Percentiles rank a stretch among this genome's conserved stretches.
Conservation (phyloP, 2,329 filamentous ascomycete genomes). For the Diaporthe aspalathi region DNA sequence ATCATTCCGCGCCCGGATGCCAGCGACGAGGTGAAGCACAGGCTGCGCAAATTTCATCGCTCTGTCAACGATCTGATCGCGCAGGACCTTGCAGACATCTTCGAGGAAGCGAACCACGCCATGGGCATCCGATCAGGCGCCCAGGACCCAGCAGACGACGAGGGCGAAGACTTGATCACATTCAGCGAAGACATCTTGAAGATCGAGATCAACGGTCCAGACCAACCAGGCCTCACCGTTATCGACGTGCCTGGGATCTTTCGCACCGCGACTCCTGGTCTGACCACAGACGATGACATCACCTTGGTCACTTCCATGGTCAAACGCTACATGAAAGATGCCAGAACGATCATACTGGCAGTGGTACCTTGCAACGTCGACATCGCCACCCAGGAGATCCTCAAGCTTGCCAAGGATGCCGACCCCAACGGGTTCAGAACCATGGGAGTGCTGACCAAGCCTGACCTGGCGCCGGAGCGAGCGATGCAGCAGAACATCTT, state of each 20-base stretch:
- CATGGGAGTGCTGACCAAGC: constrained; percentile 67
- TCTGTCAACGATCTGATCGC: constrained; percentile 51
- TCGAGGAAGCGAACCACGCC: constrained; percentile 55
- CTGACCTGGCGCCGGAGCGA: constrained; percentile 63
- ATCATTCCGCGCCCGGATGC: constrained; percentile 53
- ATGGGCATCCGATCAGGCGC: constrained; percentile 56
- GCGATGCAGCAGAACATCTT: constrained; percentile 52
- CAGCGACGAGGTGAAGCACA: constrained; percentile 40
- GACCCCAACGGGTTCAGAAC: constrained; percentile 57
- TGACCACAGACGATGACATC: constrained; percentile 59
- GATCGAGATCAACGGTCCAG: constrained; percentile 58
- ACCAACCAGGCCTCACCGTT: constrained; percentile 60
- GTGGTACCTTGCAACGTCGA: constrained; percentile 55
- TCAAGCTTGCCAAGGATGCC: constrained; percentile 51
- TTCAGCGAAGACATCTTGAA: constrained; percentile 61
- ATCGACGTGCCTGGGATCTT: constrained; percentile 69
- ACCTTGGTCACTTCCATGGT: constrained; percentile 60
- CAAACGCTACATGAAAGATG: constrained; percentile 56
- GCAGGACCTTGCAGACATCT: constrained; percentile 51
- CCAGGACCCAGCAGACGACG: constrained; percentile 22
- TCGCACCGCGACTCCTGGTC: constrained; percentile 51
- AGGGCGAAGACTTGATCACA: constrained; percentile 41
- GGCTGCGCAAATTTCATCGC: constrained; percentile 46
- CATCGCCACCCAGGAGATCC: constrained; percentile 52
- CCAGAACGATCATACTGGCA: constrained; percentile 61